Evolutionary conservation across 2,329 filamentous ascomycete species (phyloP), one percentile per base, ranked within the genome.

Genomic region (Beauveria asiatica): DNA sequence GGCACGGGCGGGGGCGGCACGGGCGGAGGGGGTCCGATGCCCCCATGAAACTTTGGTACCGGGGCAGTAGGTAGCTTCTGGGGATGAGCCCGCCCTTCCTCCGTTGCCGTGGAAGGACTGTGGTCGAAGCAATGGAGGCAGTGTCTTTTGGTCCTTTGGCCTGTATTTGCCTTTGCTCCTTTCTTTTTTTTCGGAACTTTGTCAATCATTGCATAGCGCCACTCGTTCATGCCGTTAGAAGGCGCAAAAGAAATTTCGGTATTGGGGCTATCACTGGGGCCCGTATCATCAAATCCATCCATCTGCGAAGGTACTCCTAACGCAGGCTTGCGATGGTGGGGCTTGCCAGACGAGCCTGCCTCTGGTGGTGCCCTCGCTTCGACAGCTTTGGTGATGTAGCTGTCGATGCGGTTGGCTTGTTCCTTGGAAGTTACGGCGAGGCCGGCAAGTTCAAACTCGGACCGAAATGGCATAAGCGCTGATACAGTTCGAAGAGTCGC

Each of bases 341-440:
- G 53, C 45, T 45, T 50, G 19, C 39, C 27, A 41, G 23, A 41
- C 46, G 60, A 19, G 51, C 48, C 9, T 46, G 48, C 19, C 53
- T 61, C 25, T 49, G 58, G 21, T 51, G 61, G 13, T 19, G 57
- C 52, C 57, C 63, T 63, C 8, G 53, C 41, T 19, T 59, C 63
- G 6, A 61, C 61, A 33, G 63, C 55, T 55, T 62, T 62, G 45
- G 62, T 48, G 30, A 62, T 64, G 56, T 68, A 62, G 42, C 56
- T 42, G 61, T 67, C 48, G 48, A 66, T 56, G 45, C 65, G 21
- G 61, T 72, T 68, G 76, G 77, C 64, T 77, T 82, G 62, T 63
- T 73, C 63, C 50, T 70, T 70, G 41, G 82, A 83, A 11, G 83
- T 84, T 1, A 85, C 78, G 2, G 82, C 81, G 54, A 85, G 73